Percentiles rank a stretch among this genome's conserved stretches.
Conservation (phyloP, 164 flowering plant species). For the Protea cynaroides region DNA sequence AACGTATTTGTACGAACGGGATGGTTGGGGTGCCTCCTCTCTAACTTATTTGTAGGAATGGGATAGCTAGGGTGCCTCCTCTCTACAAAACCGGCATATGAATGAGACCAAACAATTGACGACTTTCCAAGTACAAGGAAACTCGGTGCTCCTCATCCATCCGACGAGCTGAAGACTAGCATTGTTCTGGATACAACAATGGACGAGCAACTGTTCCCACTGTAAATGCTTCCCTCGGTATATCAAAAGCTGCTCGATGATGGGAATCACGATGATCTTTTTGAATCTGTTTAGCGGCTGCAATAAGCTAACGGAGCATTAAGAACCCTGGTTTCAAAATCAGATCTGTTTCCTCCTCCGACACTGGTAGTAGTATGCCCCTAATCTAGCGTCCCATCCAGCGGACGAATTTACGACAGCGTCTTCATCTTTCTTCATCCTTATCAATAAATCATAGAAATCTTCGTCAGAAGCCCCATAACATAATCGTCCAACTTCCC, state of each 20-base stretch:
- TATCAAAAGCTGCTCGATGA: constrained; percentile 60
- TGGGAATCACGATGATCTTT: constrained; percentile 52
- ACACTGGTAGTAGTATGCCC: not conserved
- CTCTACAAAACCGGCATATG: constrained; percentile 30
- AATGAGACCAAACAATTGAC: constrained; percentile 36
- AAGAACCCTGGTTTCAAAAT: constrained; percentile 12
- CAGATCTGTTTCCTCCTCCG: not conserved
- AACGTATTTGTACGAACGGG: too few relatives aligned
- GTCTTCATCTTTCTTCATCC: constrained; percentile 33
- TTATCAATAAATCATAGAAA: constrained; percentile 20
- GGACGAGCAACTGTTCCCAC: constrained; percentile 47
- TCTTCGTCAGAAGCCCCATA: constrained; percentile 24
- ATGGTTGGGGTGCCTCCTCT: too few relatives aligned
- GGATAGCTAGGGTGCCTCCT: not conserved
- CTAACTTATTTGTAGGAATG: constrained; percentile 12
- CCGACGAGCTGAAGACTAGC: constrained; percentile 67
- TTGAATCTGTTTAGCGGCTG: constrained; percentile 29
- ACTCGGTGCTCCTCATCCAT: constrained; percentile 64
- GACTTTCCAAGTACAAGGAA: constrained; percentile 62
- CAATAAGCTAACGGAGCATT: constrained; percentile 11
- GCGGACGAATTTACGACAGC: constrained; percentile 15
- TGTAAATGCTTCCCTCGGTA: constrained; percentile 70
- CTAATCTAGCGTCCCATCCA: not conserved
- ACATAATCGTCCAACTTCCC: constrained; percentile 47
- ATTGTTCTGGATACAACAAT: constrained; percentile 52